phyloP scores from a whole-genome alignment of 768 basidiomycete species.

The Floccularia luteovirens region DNA sequence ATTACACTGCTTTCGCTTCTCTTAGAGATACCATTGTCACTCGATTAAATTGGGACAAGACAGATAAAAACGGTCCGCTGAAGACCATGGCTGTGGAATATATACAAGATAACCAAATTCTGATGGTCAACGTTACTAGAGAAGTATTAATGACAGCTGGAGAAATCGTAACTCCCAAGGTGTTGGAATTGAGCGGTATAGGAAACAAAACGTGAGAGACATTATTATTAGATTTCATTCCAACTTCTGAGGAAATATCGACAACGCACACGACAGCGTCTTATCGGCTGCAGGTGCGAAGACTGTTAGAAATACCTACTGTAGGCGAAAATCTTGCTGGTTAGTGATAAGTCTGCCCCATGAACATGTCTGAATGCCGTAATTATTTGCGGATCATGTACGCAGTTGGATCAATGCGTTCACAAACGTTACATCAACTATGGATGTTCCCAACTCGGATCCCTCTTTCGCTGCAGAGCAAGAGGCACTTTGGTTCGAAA shows the following conservation, averaged over 20 bases:
- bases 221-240: too few species aligned
- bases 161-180: conserved; percentile 28
- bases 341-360: conserved; percentile 5
- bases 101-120: conserved; percentile 17
- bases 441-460: conserved; percentile 16
- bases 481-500: conserved; percentile 16
- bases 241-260: too few species aligned
- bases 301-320: conserved; percentile 33
- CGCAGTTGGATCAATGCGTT: conserved; percentile 24
- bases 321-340: conserved; percentile 37
- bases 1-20: too few species aligned
- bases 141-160: conserved; percentile 48
- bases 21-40: conserved; percentile 51
- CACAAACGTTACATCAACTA: conserved; percentile 22
- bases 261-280: too few species aligned
- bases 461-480: conserved; percentile 15
- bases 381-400: conserved; percentile 22
- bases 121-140: conserved; percentile 35
- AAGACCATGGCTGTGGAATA: conserved; percentile 42
- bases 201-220: conserved; percentile 23
- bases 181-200: conserved; percentile 22
- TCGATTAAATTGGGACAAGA: conserved; percentile 35
- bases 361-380: too few species aligned
- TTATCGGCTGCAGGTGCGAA: conserved; percentile 33
- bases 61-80: conserved; percentile 18